A percentile compares a stretch with the other conserved stretches of the same genome.
phyloP scores from a whole-genome alignment of 2,329 filamentous ascomycete species.

The Epichloe typhina region DNA sequence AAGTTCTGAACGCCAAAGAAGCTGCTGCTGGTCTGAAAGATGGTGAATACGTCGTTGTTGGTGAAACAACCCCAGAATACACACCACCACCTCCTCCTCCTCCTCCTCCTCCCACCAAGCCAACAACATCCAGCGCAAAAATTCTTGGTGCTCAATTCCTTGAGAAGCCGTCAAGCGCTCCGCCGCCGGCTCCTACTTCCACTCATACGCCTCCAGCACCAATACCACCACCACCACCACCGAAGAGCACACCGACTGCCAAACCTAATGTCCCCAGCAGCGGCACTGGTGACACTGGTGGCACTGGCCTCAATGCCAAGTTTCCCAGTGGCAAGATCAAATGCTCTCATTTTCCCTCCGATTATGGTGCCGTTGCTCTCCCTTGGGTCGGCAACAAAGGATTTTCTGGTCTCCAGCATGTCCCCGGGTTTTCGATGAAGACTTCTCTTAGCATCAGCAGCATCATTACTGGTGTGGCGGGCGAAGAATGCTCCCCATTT shows the following conservation, averaged over 20 bases:
- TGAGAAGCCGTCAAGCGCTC: conserved; percentile 3
- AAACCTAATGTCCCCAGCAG: conserved; percentile 5
- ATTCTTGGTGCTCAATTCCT: conserved; percentile 4
- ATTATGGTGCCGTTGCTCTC: conserved; percentile 65
- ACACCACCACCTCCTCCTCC: conserved; percentile 27
- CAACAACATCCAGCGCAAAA: not conserved
- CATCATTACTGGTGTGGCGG: conserved; percentile 51
- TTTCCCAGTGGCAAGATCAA: conserved; percentile 65
- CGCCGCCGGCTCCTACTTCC: conserved; percentile 4
- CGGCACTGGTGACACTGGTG: conserved; percentile 7
- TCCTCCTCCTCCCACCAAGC: conserved; percentile 22
- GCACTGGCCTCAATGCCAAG: conserved; percentile 44
- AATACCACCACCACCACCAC: conserved; percentile 8
- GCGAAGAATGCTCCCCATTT: conserved; percentile 45
- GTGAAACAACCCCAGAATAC: conserved; percentile 43
- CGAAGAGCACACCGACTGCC: conserved; percentile 10
- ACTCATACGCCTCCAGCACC: not conserved
- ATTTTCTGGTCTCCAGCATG: conserved; percentile 67
- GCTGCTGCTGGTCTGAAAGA: conserved; percentile 60
- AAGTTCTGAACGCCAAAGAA: conserved; percentile 45
- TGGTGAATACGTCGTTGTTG: conserved; percentile 55
- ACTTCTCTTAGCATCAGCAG: conserved; percentile 42
- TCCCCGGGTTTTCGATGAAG: conserved; percentile 35
- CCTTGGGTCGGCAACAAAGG: conserved; percentile 57
- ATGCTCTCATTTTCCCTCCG: conserved; percentile 63